Conservation (phyloP, 1,139 yeast species). For the Yamadazyma oceani region DNA sequence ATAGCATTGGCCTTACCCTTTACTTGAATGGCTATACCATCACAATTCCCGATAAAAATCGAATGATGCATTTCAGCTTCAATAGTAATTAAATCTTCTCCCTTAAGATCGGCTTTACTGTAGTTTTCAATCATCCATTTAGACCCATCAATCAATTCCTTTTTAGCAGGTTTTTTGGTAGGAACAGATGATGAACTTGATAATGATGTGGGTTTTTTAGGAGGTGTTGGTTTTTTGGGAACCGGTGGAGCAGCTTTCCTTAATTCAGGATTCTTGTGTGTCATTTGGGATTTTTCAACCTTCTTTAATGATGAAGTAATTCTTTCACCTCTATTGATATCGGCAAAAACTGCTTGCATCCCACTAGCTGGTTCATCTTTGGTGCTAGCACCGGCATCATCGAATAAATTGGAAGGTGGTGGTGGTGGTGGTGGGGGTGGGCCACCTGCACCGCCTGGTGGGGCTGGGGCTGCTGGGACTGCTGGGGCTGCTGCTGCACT, state of each 20-base stretch:
- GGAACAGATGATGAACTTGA: conserved; percentile 30
- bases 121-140: conserved; percentile 84
- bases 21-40: conserved; percentile 71
- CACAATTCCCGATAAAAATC: conserved; percentile 81
- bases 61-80: conserved; percentile 87
- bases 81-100: conserved; percentile 55
- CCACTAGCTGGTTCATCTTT: conserved; percentile 45
- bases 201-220: conserved; percentile 72
- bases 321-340: conserved; percentile 77
- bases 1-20: conserved; percentile 92
- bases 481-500: too few species aligned
- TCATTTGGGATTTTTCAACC: conserved; percentile 91
- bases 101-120: conserved; percentile 45
- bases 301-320: conserved; percentile 86
- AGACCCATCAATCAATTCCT: conserved; percentile 79
- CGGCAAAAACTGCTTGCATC: conserved; percentile 89
- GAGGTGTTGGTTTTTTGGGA: conserved; percentile 58
- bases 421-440: conserved; percentile 34
- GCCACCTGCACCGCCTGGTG: conserved; percentile 50
- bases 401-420: conserved; percentile 67
- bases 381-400: conserved; percentile 29
- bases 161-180: conserved; percentile 62
- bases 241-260: conserved; percentile 47
- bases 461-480: too few species aligned
- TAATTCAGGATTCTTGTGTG: conserved; percentile 87